Evolutionary conservation across 208 protist genomes (phyloP).

Genomic region (Leishmania arabica): DNA sequence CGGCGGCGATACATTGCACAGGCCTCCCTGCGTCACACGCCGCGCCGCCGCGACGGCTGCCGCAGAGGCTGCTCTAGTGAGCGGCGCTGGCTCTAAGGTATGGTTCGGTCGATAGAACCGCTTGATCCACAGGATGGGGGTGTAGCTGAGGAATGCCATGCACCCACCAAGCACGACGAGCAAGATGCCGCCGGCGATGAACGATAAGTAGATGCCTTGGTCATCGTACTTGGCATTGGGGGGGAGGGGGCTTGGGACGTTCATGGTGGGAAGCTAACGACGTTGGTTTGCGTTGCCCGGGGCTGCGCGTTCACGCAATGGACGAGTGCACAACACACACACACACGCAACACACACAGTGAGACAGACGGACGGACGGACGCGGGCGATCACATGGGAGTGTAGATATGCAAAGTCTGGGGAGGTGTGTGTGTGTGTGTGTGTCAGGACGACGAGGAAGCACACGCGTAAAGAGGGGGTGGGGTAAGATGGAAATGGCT

Average conservation of each 20-base stretch:
- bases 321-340: too few species aligned
- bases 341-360: too few species aligned
- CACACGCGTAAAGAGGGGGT: too few species aligned
- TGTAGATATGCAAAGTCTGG: too few species aligned
- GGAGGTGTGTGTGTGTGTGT: too few species aligned
- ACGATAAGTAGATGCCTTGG: slow-evolving; percentile 71
- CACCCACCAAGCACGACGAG: slow-evolving; percentile 38
- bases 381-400: too few species aligned
- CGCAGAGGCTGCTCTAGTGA: background rate
- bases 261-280: slow-evolving; percentile 8
- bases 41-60: background rate
- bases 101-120: slow-evolving; percentile 82
- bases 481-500: too few species aligned
- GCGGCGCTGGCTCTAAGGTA: slow-evolving; percentile 45
- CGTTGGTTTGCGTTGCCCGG: background rate
- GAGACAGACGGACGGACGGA: background rate
- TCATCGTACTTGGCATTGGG: slow-evolving; percentile 65
- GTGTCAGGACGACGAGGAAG: too few species aligned
- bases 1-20: background rate
- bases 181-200: slow-evolving; percentile 40
- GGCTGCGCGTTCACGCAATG: background rate
- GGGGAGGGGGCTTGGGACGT: slow-evolving; percentile 11
- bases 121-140: slow-evolving; percentile 65
- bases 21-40: background rate
- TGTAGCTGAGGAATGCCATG: slow-evolving; percentile 45